Base-by-base conservation (phyloP, 371 early-diverging fungal species). In the Chytridiales sp. region DNA sequence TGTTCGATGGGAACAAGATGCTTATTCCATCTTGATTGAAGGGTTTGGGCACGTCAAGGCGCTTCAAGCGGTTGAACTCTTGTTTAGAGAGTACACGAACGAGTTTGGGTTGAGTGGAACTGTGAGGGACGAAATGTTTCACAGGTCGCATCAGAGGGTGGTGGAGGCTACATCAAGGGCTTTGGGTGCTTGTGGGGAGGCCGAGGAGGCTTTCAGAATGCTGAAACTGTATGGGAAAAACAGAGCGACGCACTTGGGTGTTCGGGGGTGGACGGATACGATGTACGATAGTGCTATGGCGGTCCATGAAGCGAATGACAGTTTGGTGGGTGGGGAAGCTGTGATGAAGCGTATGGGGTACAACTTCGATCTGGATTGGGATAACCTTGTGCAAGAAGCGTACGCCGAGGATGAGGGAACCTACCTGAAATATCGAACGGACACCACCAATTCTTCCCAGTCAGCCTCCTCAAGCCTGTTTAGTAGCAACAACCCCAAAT, bases 231-330 rank as follows among this genome's bases (percentile, higher is more conserved):
- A 59, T 31, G n/a, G n/a, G n/a, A n/a, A n/a, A n/a, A n/a, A n/a
- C n/a, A n/a, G n/a, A n/a, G 49, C 17, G 8, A 21, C 35, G 4
- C n/a, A 8, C 5, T 49, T 49, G 35, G 59, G 59, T 3, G 29
- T 59, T 38, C 36, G 15, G 6, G 40, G 29, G 29, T 59, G 49
- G 21, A 19, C 39, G n/a, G 17, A 49, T 11, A 50, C 47, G 26
- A 27, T 21, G 19, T 19, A 49, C 40, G 59, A 59, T 40, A 39
- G 49, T 9, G 5, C 40, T 13, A 59, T 59, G 59, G 3, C 36
- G 5, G 59, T 59, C 13, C 40, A 21, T 13, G 49, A 59, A 59
- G 59, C 49, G 17, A 38, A 48, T 49, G 59, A 50, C n/a, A 39
- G 40, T 29, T 0, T 30, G 11, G 59, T 9, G 11, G 41, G 19